Evolutionary conservation across 2,329 filamentous ascomycete species (phyloP).

Genomic region (Drechslerella coelobrocha): DNA sequence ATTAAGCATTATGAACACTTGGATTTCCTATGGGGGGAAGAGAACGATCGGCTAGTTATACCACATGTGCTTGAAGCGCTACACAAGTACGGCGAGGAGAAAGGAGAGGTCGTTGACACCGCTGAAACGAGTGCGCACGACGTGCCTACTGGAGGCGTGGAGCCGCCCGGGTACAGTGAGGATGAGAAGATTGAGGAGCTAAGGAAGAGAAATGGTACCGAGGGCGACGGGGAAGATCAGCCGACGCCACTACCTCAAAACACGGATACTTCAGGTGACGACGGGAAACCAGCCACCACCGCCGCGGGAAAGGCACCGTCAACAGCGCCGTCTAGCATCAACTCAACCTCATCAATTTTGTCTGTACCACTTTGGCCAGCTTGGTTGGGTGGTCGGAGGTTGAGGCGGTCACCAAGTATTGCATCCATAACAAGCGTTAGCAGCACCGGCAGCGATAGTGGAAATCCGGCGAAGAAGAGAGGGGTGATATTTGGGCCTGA

Average conservation of each 20-base stretch:
- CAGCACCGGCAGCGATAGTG: slow-evolving; percentile 26
- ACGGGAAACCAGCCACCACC: background rate
- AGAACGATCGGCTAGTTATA: slow-evolving; percentile 84
- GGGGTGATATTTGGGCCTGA: slow-evolving; percentile 41
- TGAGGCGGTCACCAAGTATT: slow-evolving; percentile 34
- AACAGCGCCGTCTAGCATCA: slow-evolving; percentile 32
- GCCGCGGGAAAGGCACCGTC: slow-evolving; percentile 22
- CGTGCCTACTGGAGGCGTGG: slow-evolving; percentile 5
- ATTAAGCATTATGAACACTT: slow-evolving; percentile 95
- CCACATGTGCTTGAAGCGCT: slow-evolving; percentile 89
- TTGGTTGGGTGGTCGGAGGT: slow-evolving; percentile 33
- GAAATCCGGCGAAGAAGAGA: slow-evolving; percentile 17
- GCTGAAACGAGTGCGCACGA: background rate
- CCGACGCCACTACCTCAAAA: background rate
- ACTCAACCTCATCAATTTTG: slow-evolving; percentile 18
- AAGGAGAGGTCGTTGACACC: background rate
- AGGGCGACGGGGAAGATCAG: background rate
- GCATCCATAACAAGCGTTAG: slow-evolving; percentile 41
- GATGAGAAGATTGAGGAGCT: slow-evolving; percentile 37
- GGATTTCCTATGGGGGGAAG: slow-evolving; percentile 91
- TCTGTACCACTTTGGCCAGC: slow-evolving; percentile 40
- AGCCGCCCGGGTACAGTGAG: slow-evolving; percentile 45
- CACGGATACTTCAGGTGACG: slow-evolving; percentile 7
- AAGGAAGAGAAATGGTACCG: slow-evolving; percentile 8
- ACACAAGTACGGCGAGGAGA: slow-evolving; percentile 65